Evolutionary conservation across 768 basidiomycete species (phyloP).

Genomic region (Fomitopsis pulvina): DNA sequence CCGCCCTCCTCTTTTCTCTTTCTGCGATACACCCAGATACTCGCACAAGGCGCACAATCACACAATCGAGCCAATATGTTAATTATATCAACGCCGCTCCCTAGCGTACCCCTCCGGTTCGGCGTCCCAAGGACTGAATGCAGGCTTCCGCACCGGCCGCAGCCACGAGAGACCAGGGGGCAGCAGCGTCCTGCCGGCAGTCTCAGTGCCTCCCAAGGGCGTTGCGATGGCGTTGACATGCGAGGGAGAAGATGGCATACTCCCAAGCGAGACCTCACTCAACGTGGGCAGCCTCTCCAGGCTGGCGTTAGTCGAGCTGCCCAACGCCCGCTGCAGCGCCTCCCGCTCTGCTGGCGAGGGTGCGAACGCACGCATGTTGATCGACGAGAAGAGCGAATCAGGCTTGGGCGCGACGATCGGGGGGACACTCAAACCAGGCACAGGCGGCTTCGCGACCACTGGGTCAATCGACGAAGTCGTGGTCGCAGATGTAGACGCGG

Average conservation of each 20-base stretch:
- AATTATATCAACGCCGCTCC: conserved; percentile 8
- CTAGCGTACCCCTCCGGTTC: conserved; percentile 9
- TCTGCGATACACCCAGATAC: not conserved
- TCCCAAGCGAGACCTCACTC: conserved; percentile 46
- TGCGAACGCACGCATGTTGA: conserved; percentile 73
- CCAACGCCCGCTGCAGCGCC: conserved; percentile 72
- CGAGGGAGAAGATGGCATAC: conserved; percentile 60
- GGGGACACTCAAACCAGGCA: conserved; percentile 19
- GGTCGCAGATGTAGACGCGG: conserved; percentile 8
- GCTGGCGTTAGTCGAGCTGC: conserved; percentile 67
- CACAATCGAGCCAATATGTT: not conserved
- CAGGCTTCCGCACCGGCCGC: conserved; percentile 54
- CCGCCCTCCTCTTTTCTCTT: not conserved
- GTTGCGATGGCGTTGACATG: conserved; percentile 36
- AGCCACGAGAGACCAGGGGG: conserved; percentile 58
- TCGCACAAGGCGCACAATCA: not conserved
- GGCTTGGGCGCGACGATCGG: conserved; percentile 10
- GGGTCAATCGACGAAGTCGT: conserved; percentile 15
- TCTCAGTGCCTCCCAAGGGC: conserved; percentile 17
- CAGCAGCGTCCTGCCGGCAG: conserved; percentile 9
- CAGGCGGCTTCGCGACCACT: conserved; percentile 11
- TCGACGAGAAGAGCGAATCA: conserved; percentile 27
- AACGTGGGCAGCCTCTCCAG: conserved; percentile 74
- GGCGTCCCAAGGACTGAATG: conserved; percentile 77
- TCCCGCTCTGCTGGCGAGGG: conserved; percentile 86